phyloP scores from a whole-genome alignment of 192 early-diverging fungal genomes.

The Jimgerdemannia flammicorona region DNA sequence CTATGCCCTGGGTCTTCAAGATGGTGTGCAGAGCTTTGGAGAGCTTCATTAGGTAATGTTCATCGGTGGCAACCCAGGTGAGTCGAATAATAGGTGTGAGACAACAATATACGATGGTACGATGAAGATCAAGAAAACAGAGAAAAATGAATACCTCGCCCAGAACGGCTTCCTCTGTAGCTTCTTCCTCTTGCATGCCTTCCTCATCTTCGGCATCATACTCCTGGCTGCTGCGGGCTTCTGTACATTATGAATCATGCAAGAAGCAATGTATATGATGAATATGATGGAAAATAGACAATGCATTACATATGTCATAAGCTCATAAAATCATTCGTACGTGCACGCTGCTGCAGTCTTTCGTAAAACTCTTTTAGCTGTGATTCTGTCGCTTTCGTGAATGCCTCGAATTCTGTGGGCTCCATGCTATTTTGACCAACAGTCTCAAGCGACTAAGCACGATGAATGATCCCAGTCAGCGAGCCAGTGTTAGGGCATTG shows the following conservation, averaged over 20 bases:
- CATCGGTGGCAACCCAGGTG: too few species aligned
- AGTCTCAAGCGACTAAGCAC: constrained; percentile 27
- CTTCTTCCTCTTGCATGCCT: constrained; percentile 77
- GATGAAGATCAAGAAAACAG: too few species aligned
- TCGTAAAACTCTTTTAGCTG: constrained; percentile 78
- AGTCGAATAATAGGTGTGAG: too few species aligned
- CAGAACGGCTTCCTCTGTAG: constrained; percentile 74
- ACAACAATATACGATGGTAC: too few species aligned
- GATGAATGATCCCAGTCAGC: too few species aligned
- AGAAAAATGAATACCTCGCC: constrained; percentile 40
- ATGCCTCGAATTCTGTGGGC: constrained; percentile 61
- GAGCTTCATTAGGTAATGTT: constrained; percentile 26
- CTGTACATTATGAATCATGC: not conserved
- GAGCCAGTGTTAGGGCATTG: not conserved
- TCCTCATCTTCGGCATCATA: constrained; percentile 94
- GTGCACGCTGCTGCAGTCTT: constrained; percentile 65
- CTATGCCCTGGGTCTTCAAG: constrained; percentile 67
- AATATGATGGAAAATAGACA: too few species aligned
- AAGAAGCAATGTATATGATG: not conserved
- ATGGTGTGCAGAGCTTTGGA: constrained; percentile 78
- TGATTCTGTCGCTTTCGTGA: constrained; percentile 60
- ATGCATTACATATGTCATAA: too few species aligned
- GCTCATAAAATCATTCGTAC: not conserved
- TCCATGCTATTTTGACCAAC: constrained; percentile 64
- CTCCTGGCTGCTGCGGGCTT: not conserved